Evolutionary conservation across 2,329 filamentous ascomycete genomes (phyloP).

Genomic region (Chaetothyriales sp.): DNA sequence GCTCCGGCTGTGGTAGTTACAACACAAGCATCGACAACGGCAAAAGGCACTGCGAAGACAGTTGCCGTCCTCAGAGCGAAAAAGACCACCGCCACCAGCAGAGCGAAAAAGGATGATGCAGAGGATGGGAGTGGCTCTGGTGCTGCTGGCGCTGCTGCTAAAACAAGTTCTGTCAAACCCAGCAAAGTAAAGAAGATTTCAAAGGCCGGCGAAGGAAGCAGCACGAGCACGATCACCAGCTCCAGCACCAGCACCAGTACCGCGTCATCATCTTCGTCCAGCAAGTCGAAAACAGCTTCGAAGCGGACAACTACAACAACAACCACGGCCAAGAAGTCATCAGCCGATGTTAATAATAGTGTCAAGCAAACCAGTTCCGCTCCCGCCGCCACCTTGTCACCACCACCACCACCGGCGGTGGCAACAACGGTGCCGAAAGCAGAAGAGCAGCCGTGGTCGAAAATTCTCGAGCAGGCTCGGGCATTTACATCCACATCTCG

Average conservation of each 20-base stretch:
- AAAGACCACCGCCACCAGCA: background rate
- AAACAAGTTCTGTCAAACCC: background rate
- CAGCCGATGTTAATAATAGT: background rate
- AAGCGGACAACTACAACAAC: background rate
- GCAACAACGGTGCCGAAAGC: too few species aligned
- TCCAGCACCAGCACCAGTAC: background rate
- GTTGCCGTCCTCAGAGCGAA: background rate
- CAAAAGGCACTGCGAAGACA: background rate
- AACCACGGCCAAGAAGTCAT: background rate
- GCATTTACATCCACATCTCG: background rate
- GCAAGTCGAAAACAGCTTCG: background rate
- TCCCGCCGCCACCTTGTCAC: background rate
- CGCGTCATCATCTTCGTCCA: background rate
- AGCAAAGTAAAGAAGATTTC: background rate
- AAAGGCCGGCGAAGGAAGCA: background rate
- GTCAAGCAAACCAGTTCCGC: background rate
- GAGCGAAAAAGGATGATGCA: background rate
- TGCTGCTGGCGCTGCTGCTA: background rate
- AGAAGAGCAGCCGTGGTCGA: background rate
- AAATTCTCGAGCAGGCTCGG: background rate
- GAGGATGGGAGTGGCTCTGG: background rate
- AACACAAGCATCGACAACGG: background rate
- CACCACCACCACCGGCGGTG: too few species aligned
- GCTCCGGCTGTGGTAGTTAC: background rate
- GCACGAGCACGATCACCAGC: too few species aligned